Evolutionary conservation across 192 early-diverging fungal species (phyloP).

Genomic region (Polychytrium aggregatum): DNA sequence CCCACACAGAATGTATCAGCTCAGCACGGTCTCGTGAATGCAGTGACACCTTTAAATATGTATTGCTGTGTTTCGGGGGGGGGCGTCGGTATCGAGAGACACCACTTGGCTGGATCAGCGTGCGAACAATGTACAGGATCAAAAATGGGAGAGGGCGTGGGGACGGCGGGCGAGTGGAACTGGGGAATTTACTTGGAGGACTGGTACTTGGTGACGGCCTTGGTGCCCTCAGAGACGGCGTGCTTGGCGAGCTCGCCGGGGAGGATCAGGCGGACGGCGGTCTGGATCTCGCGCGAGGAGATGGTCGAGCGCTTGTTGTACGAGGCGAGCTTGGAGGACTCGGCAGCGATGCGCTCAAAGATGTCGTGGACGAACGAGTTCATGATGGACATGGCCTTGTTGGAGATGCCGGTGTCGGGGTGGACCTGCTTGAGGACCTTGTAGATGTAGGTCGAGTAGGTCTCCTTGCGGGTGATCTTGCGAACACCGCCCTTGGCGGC

Average conservation of each 20-base stretch:
- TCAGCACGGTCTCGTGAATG: no score
- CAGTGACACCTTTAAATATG: no score
- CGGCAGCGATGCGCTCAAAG: constrained; percentile 82
- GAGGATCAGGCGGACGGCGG: constrained; percentile 57
- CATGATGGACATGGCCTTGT: constrained; percentile 94
- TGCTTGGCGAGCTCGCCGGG: constrained; percentile 91
- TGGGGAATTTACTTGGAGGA: constrained; percentile 36
- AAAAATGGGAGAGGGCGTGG: no score
- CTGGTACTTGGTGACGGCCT: constrained; percentile 95
- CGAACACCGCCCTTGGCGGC: constrained; percentile 47
- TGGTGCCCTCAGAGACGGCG: constrained; percentile 93
- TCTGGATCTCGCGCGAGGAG: constrained; percentile 88
- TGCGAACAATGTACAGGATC: no score
- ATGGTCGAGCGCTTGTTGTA: constrained; percentile 94
- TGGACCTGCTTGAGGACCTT: constrained; percentile 95
- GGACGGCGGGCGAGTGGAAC: no score
- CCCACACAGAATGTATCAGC: no score
- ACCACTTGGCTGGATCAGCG: no score
- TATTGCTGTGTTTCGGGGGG: no score
- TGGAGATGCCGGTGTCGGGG: constrained; percentile 93
- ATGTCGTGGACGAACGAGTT: constrained; percentile 98
- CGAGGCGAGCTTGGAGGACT: constrained; percentile 58
- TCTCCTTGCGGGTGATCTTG: constrained; percentile 70
- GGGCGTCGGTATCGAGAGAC: no score
- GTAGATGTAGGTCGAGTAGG: constrained; percentile 91